Evolutionary conservation across 2,329 filamentous ascomycete genomes (phyloP), one percentile per base, ranked within the genome.

Genomic region (Xylaria multiplex): DNA sequence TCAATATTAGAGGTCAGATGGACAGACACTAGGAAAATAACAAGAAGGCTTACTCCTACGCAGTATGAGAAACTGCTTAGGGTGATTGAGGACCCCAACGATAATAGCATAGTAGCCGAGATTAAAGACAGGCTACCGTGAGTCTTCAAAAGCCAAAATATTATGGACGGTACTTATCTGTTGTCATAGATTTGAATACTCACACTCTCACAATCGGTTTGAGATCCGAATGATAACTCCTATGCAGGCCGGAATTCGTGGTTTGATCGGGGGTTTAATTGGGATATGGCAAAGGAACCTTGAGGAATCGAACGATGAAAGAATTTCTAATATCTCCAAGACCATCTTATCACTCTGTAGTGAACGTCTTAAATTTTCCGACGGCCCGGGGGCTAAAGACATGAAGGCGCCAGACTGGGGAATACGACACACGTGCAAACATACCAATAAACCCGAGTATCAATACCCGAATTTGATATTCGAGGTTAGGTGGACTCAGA

Each of bases 401-500:
- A 13, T 24, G 3, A 56, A 56, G 19, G 13, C 37, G 14, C 19
- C 37, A 42, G 40, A 45, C 37, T 27, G 8, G 22, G 53, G 13
- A 32, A 19, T 56, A n/a, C 53, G 24, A 30, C 53, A 56, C 32
- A n/a, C 1, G 8, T 56, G 53, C 16, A n/a, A 30, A 8, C 53
- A 24, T 6, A n/a, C 14, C 24, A 24, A 7, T 8, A 16, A 35
- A 3, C 24, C 2, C n/a, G 6, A 7, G 7, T 46, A 24, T 35
- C 22, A 14, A 14, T 32, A 57, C 13, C 40, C 54, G 27, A 35
- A 24, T 7, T 32, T 46, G 16, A 24, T 57, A 46, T 32, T 57
- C 1, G 54, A 46, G n/a, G 16, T 57, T 35, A 24, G 54, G 16
- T 57, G 54, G 40, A 45, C 54, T 19, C 54, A 57, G 24, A 57